Evolutionary conservation across 148 eudicot species (phyloP).

Genomic region (Linanthus parryae): DNA sequence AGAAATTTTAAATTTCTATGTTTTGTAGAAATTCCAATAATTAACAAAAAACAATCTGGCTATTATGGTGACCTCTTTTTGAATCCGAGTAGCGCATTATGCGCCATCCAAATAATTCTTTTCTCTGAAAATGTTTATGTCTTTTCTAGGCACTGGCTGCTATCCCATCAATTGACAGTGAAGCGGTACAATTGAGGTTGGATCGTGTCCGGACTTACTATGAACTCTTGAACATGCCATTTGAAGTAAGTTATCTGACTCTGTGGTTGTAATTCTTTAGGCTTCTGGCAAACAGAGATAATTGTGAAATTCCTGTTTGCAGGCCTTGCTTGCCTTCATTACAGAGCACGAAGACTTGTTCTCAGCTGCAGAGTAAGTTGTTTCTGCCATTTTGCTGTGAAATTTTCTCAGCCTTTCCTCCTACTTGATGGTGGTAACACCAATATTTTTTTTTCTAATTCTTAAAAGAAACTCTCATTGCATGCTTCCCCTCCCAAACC

Average conservation of each 20-base stretch:
- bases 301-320: conserved; percentile 16
- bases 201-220: conserved; percentile 95
- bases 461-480: background rate
- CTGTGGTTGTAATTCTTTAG: background rate
- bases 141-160: conserved; percentile 81
- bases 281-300: background rate
- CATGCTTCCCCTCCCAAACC: too few species aligned
- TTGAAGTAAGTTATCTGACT: conserved; percentile 50
- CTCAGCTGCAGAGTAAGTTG: conserved; percentile 78
- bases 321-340: conserved; percentile 96
- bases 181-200: conserved; percentile 69
- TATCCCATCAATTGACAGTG: conserved; percentile 76
- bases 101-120: too few species aligned
- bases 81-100: too few species aligned
- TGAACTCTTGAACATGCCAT: conserved; percentile 96
- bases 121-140: too few species aligned
- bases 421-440: background rate
- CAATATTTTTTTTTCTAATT: background rate
- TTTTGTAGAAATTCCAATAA: too few species aligned
- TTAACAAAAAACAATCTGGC: too few species aligned
- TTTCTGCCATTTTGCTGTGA: background rate
- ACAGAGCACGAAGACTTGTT: conserved; percentile 74
- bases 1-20: too few species aligned
- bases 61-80: too few species aligned
- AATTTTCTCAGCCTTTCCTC: background rate